Evolutionary conservation across 768 basidiomycete genomes (phyloP), one percentile per base, ranked within the genome.

Genomic region (Podaxis pistillaris): DNA sequence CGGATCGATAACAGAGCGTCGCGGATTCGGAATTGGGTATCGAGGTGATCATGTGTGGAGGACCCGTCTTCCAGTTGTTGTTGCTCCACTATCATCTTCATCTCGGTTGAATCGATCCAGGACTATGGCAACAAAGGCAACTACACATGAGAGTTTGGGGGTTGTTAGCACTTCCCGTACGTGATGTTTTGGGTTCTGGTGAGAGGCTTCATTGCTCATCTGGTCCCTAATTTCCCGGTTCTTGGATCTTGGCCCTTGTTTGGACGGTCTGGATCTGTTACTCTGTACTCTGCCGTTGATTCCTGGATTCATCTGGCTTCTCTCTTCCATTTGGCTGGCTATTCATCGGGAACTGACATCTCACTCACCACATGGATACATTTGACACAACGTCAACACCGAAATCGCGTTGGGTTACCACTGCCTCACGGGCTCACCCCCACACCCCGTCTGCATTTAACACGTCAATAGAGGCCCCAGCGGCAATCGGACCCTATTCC

Each of bases 401-500:
- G 7, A 9, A 33, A 33, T 33, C 2, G 19, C 44, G 7, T 6
- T 46, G 13, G 44, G 19, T 17, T n/a, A 1, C 44, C 15, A 17
- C n/a, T 19, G 7, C 44, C 41, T 1, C 7, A 46, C 19, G 44
- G 17, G n/a, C 44, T n/a, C 17, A 55, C 51, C 37, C 54, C 11
- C 37, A 9, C n/a, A 22, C 37, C 37, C 37, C 19, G 24, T 19
- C 4, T n/a, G 15, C 40, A 41, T 46, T 46, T n/a, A 19, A 46
- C 19, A 19, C 17, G 19, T 46, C 47, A 33, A 60, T 60, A 93
- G 92, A 81, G 69, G 91, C 92, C 4, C 86, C 92, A 0, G 81
- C 85, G 17, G 91, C 92, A 0, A 85, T 94, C 63, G 93, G 93
- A 0, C 94, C 94, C 36, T 96, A 96, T 77, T 87, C 86, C 1